phyloP scores from a whole-genome alignment of 768 basidiomycete genomes.

The Rhizopogon vesiculosus region DNA sequence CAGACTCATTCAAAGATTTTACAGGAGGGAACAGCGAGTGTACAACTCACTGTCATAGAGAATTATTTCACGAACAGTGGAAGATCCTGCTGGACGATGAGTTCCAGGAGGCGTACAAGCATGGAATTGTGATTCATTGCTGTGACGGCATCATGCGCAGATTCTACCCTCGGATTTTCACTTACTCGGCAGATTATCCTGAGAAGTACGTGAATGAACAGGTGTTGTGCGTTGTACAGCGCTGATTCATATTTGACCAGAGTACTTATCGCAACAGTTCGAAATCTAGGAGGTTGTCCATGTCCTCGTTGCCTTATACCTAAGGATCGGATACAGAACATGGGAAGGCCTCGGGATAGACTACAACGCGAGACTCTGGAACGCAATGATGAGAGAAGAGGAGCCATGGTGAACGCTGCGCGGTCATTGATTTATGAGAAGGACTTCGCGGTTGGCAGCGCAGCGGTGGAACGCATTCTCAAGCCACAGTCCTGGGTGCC shows the following conservation, averaged over 20 bases:
- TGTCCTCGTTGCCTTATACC: slow-evolving; percentile 25
- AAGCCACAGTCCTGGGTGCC: slow-evolving; percentile 9
- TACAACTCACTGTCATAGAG: slow-evolving; percentile 11
- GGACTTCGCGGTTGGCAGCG: slow-evolving; percentile 10
- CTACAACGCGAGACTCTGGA: background rate
- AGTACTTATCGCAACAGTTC: slow-evolving; percentile 22
- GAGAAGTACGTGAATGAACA: slow-evolving; percentile 25
- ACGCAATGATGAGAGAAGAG: background rate
- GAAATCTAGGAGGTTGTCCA: slow-evolving; percentile 22
- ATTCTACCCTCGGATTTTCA: slow-evolving; percentile 25
- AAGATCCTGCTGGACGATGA: slow-evolving; percentile 8
- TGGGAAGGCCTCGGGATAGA: slow-evolving; percentile 12
- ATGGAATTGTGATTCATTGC: slow-evolving; percentile 13
- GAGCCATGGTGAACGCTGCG: background rate
- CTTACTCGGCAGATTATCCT: slow-evolving; percentile 32
- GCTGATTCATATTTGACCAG: slow-evolving; percentile 3
- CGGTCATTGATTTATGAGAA: slow-evolving; percentile 6
- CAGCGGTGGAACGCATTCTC: slow-evolving; percentile 3
- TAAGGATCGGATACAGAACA: slow-evolving; percentile 8
- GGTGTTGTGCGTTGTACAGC: background rate
- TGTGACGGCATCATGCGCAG: slow-evolving; percentile 9
- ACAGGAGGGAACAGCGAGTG: background rate
- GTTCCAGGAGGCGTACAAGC: slow-evolving; percentile 11
- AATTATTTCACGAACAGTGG: slow-evolving; percentile 13
- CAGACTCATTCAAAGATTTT: too few species aligned